Evolutionary conservation across 805 yeast genomes (phyloP), one percentile per base, ranked within the genome.

Genomic region (Zygosaccharomyces pseudorouxii): DNA sequence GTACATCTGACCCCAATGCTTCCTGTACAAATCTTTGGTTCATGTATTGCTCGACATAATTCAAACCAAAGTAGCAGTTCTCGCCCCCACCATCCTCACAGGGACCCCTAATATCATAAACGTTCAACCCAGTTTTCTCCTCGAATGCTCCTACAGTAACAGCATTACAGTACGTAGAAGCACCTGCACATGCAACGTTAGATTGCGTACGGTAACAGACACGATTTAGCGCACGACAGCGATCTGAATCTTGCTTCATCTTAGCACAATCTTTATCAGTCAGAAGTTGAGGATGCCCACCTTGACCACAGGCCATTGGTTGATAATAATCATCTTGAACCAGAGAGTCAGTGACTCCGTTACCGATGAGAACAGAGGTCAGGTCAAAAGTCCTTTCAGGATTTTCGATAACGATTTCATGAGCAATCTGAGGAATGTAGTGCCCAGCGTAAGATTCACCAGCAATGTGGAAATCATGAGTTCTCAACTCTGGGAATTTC

Each of bases 301-400:
- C 95, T 56, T 77, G 65, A 46, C 96, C 93, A 69, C 98, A 92
- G 3, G 95, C 95, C 97, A 92, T 90, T 55, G 95, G 95, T 67
- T 84, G 80, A 64, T 88, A 89, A 67, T 82, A 81, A 50, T 78
- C 77, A 62, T 84, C 82, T 73, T 89, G 97, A 39, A 78, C 76
- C 50, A 84, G 72, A 3, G 95, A 85, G 66, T 89, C 95, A 30
- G 96, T 88, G 57, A 90, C 79, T 46, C 98, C 97, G 65, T 90
- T 90, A 53, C 98, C 98, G 60, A 90, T 90, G 64, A 92, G 63
- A 16, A 90, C 82, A 3, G 96, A 86, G 10, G 85, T 71, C 56
- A 89, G 74, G 59, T 87, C 79, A 61, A 84, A 81, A 18, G 76
- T 70, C 48, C 80, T 71, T 56, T 71, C 76, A n/a, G 73, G 68